Evolutionary conservation across 805 yeast genomes (phyloP), one percentile per base, ranked within the genome.

Genomic region (Yamadazyma nakazawae): DNA sequence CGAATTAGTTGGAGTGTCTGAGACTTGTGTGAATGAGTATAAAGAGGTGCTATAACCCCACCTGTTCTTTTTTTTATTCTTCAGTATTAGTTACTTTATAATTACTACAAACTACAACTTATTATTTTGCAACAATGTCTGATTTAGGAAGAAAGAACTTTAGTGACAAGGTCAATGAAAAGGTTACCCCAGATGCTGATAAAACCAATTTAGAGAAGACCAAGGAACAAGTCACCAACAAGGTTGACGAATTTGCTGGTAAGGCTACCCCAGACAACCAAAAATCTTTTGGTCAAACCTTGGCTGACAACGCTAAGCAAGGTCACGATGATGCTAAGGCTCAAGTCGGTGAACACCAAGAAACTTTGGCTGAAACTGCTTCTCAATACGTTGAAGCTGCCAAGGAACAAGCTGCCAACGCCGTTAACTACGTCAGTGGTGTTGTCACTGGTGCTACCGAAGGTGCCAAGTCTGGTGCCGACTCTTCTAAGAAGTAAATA

Each of bases 61-160:
- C 32, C 11, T 26, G 30, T 26, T 8, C 11, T 28, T 10, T 13
- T 28, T 28, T 9, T 28, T 28, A 5, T 13, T 26, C 25, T 30
- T 30, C 5, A n/a, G 5, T 40, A 11, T 24, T 34, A 18, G 10
- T 18, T 17, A 5, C 19, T n/a, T n/a, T n/a, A n/a, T n/a, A n/a
- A n/a, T n/a, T n/a, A 17, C 24, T 21, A 21, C 24, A 4, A 21
- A 21, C 24, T 21, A 21, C 24, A 14, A 28, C 34, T 24, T 34
- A 17, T 21, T 30, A 25, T 6, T 34, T 19, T 34, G 9, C 14
- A 7, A 49, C 37, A 30, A 67, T 67, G 72, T 62, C 72, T 54
- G 72, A 74, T 66, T 62, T 76, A 51, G 88, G 85, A 60, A 85
- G 96, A 84, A 88, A 89, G 74, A 71, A 79, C 64, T 76, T 88